Evolutionary conservation across 306 rosid species (phyloP), one percentile per base, ranked within the genome.

Genomic region (Cucumis cinereus): DNA sequence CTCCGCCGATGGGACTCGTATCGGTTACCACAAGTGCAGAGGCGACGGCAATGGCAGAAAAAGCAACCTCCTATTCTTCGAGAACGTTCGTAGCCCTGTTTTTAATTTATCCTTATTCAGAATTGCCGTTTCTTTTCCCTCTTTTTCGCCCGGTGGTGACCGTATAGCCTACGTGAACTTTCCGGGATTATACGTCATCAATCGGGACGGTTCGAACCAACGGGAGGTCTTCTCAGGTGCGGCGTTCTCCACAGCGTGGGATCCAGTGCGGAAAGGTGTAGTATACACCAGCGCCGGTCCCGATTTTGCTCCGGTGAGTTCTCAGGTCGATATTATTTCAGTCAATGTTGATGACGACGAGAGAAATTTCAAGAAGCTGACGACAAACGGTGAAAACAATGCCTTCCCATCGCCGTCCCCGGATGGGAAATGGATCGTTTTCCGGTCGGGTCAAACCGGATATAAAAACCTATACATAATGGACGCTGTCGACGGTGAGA

Each of bases 11-110:
- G 75, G 88, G 1, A 13, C 73, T 1, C 83, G 85, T 74, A 85
- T 93, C 40, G 98, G 97, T 41, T 93, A 93, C 85, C 97, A 93
- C 81, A 88, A 77, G 64, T 93, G 98, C 81, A 84, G 98, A 30
- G 89, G 91, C 12, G 74, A 84, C 36, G 53, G 76, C 14, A 81
- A 78, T 47, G 84, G 74, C 47, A 60, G 54, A 16, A 57, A 53
- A 12, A 58, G 40, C 74, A 77, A 88, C 20, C 86, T 75, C 52
- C 66, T 86, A 0, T 40, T 90, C 1, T 79, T 93, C 0, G 91
- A 93, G 77, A 91, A 90, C 60, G 62, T 93, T 70, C 76, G 10
- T 36, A 91, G 88, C 77, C 88, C 90, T 2, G 75, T 83, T 0
- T 82, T 90, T 13, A 85, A 82, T 40, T 56, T 93, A 23, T 69